phyloP scores from a whole-genome alignment of 345 rosid species.

The Carallia pectinifolia region DNA sequence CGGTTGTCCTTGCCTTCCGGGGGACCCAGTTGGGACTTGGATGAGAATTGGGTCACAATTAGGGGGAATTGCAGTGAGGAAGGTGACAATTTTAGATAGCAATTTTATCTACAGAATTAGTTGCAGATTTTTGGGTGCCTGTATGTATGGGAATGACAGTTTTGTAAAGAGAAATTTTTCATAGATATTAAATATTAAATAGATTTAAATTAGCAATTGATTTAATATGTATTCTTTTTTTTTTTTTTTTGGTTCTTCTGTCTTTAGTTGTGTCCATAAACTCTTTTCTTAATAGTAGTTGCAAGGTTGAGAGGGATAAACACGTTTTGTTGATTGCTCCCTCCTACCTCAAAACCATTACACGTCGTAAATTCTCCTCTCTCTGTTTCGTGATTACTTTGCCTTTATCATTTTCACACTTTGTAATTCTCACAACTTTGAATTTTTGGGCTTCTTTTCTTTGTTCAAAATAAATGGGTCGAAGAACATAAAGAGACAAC shows the following conservation, averaged over 20 bases:
- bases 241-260: too few relatives aligned
- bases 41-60: constrained; percentile 52
- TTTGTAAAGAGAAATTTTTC: neutral
- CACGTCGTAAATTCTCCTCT: constrained; percentile 6
- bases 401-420: too few relatives aligned
- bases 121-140: constrained; percentile 2
- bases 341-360: constrained; percentile 1
- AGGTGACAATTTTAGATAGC: constrained; percentile 13
- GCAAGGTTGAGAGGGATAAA: neutral
- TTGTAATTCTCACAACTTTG: too few relatives aligned
- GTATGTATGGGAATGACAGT: constrained; percentile 16
- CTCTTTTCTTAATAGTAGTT: neutral
- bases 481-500: too few relatives aligned
- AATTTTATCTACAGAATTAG: constrained; percentile 5
- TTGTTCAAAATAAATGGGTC: too few relatives aligned
- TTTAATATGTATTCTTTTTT: too few relatives aligned
- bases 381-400: neutral
- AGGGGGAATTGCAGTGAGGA: constrained; percentile 23
- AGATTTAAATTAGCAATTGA: too few relatives aligned
- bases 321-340: constrained; percentile 10
- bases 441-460: too few relatives aligned
- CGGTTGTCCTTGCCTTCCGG: constrained; percentile 29
- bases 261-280: too few relatives aligned
- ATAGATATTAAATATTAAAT: too few relatives aligned
- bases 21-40: constrained; percentile 44